A percentile compares a stretch with the other conserved stretches of the same genome.
phyloP scores from a whole-genome alignment of 2,329 filamentous ascomycete species.

The Microdochium paspali region DNA sequence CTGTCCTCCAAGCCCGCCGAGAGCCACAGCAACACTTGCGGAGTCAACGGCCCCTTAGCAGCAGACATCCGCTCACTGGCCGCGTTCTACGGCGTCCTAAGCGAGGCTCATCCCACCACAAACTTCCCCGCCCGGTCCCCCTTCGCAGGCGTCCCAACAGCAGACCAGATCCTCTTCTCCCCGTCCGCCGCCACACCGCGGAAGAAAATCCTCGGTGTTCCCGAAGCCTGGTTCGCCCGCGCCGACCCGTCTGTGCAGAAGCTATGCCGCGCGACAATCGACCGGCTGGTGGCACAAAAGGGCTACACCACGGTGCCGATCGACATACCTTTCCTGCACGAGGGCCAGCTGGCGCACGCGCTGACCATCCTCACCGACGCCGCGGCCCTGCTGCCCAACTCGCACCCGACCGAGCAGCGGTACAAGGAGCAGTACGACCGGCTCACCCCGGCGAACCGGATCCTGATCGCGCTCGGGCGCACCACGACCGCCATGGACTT shows the following conservation, averaged over 20 bases:
- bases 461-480: slow-evolving; percentile 55
- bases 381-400: slow-evolving; percentile 30
- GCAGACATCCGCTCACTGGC: slow-evolving; percentile 58
- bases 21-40: slow-evolving; percentile 50
- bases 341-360: slow-evolving; percentile 64
- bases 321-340: slow-evolving; percentile 44
- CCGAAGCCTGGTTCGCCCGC: slow-evolving; percentile 51
- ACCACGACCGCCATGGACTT: slow-evolving; percentile 58
- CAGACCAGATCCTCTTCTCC: slow-evolving; percentile 15
- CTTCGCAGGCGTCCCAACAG: slow-evolving; percentile 4
- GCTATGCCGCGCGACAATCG: slow-evolving; percentile 32
- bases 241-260: slow-evolving; percentile 30
- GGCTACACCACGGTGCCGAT: slow-evolving; percentile 47
- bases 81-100: slow-evolving; percentile 54
- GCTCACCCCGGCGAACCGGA: slow-evolving; percentile 51
- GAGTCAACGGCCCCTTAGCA: slow-evolving; percentile 59
- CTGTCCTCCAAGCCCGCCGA: slow-evolving; percentile 52
- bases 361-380: slow-evolving; percentile 63
- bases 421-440: slow-evolving; percentile 25
- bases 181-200: slow-evolving; percentile 11
- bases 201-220: slow-evolving; percentile 51
- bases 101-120: slow-evolving; percentile 49
- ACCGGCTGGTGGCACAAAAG: slow-evolving; percentile 39
- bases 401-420: not conserved
- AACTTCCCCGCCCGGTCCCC: slow-evolving; percentile 34